These are phyloP conservation scores for Babesia bigemina DNA, from an alignment of 169 alveolate genomes.

Conservation along the genomic window DNA sequence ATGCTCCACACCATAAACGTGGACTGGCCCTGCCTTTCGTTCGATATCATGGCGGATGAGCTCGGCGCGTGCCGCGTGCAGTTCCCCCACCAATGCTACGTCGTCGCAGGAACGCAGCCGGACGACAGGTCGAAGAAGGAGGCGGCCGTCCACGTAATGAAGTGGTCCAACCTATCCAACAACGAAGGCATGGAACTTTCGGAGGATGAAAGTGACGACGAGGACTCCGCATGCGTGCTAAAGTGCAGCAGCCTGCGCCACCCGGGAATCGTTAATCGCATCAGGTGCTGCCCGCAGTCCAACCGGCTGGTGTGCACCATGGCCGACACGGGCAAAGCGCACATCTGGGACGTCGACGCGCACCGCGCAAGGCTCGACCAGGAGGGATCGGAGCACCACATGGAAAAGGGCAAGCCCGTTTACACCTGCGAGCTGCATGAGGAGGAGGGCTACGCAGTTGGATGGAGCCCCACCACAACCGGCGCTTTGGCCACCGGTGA, in stretches of 20 bases:
- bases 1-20: conserved; percentile 58
- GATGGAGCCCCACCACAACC: conserved; percentile 71
- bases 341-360: conserved; percentile 62
- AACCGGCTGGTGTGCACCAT: conserved; percentile 64
- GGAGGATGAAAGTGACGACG: conserved; percentile 64
- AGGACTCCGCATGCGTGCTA: conserved; percentile 16
- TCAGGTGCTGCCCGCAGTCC: conserved; percentile 64
- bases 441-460: conserved; percentile 78
- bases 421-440: conserved; percentile 58
- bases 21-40: conserved; percentile 82
- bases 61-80: conserved; percentile 56
- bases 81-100: conserved; percentile 64
- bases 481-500: conserved; percentile 77
- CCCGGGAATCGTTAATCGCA: conserved; percentile 66
- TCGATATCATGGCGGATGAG: conserved; percentile 64
- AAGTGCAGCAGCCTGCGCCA: conserved; percentile 48
- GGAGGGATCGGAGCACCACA: background rate
- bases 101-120: conserved; percentile 69
- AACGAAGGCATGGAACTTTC: conserved; percentile 41
- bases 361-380: conserved; percentile 13
- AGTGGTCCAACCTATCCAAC: conserved; percentile 64
- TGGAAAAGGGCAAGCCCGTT: conserved; percentile 56
- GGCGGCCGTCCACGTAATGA: conserved; percentile 60
- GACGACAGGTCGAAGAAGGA: conserved; percentile 40
- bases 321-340: conserved; percentile 61